These are phyloP conservation scores for Tagetes patula DNA, from an alignment of 129 eudicot species.

Conservation along the genomic window DNA sequence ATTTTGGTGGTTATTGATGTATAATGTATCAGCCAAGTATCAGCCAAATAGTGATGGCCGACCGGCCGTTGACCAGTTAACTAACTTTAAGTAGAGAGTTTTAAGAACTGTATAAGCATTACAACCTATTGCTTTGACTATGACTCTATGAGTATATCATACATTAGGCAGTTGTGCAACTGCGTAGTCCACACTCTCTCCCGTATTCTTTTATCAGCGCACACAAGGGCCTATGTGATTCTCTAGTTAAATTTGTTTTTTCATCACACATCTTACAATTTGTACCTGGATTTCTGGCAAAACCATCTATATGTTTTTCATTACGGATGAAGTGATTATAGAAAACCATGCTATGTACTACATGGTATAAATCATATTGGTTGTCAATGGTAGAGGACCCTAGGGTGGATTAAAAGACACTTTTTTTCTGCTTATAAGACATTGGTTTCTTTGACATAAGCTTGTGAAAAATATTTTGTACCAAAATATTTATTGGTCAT, in stretches of 20 bases:
- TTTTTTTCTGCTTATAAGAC: neutral
- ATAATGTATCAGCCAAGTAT: neutral
- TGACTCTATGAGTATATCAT: neutral
- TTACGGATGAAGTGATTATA: neutral
- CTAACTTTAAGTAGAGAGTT: neutral
- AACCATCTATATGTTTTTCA: no score
- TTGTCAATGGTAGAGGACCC: neutral
- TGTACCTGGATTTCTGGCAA: no score
- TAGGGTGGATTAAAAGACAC: neutral
- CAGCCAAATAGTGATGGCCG: neutral
- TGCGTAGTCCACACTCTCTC: no score
- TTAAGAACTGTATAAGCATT: neutral
- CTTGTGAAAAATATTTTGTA: neutral
- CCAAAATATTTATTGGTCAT: conserved; percentile 1
- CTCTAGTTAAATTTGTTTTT: neutral
- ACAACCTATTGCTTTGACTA: neutral
- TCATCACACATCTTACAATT: neutral
- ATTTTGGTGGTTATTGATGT: neutral
- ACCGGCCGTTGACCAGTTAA: neutral
- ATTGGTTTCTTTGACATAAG: neutral
- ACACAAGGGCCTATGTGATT: neutral
- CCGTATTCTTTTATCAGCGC: neutral
- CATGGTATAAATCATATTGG: conserved; percentile 1
- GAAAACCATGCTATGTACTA: neutral
- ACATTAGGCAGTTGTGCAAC: no score